Evolutionary conservation across 768 basidiomycete species (phyloP).

Genomic region (Hirschioporus abietinus): DNA sequence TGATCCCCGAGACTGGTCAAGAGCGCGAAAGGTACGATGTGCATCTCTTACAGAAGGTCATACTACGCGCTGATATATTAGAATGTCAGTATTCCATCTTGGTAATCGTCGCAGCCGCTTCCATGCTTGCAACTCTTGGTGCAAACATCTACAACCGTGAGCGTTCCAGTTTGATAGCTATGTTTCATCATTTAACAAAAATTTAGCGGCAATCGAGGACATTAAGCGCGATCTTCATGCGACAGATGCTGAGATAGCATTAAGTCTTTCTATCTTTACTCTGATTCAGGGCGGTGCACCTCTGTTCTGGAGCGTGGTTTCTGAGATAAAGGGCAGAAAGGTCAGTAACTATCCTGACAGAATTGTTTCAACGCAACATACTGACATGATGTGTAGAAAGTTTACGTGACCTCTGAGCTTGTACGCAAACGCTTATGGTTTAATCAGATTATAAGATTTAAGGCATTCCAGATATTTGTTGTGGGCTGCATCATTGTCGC

Average conservation of each 20-base stretch:
- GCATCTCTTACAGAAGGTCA: neutral
- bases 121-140: conserved; percentile 54
- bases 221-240: conserved; percentile 59
- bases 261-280: conserved; percentile 68
- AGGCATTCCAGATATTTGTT: conserved; percentile 32
- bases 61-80: neutral
- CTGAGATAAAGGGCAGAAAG: conserved; percentile 74
- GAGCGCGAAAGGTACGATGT: conserved; percentile 43
- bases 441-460: neutral
- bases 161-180: conserved; percentile 13
- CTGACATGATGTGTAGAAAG: conserved; percentile 10
- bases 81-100: conserved; percentile 38
- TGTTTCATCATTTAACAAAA: conserved; percentile 3
- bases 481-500: conserved; percentile 56
- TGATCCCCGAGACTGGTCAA: conserved; percentile 59
- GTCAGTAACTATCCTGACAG: conserved; percentile 26
- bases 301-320: conserved; percentile 60
- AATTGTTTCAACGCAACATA: neutral
- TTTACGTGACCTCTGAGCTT: conserved; percentile 20
- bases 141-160: conserved; percentile 63
- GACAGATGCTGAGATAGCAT: conserved; percentile 54
- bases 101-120: conserved; percentile 43
- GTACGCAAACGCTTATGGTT: conserved; percentile 10
- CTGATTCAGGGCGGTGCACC: conserved; percentile 65
- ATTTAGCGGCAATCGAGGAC: conserved; percentile 53